Evolutionary conservation across 2,329 filamentous ascomycete genomes (phyloP).

Genomic region (Neofusicoccum sp.): DNA sequence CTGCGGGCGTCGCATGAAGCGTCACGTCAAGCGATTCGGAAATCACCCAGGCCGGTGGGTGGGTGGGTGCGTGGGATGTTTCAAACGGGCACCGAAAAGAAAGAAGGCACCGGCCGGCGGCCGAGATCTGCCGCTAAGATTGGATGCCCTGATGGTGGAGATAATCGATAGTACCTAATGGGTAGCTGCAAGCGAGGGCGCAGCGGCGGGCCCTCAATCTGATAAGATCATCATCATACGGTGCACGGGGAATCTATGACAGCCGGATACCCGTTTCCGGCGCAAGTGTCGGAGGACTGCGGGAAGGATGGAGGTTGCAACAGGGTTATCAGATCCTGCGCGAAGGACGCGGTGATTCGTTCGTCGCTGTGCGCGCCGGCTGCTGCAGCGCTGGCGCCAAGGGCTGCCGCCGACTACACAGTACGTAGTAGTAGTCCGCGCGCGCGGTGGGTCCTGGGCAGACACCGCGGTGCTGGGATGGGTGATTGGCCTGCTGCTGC

Average conservation of each 20-base stretch:
- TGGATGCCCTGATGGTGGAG: conserved; percentile 8
- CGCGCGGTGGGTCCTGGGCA: not conserved
- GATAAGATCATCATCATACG: not conserved
- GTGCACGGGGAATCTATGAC: not conserved
- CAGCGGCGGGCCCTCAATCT: not conserved
- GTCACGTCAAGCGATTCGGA: not conserved
- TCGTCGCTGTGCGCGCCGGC: not conserved
- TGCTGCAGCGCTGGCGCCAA: no score
- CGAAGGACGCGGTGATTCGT: not conserved
- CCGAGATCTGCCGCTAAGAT: not conserved
- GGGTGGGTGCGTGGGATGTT: not conserved
- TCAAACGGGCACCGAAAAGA: not conserved
- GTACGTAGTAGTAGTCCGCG: not conserved
- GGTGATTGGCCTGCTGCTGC: not conserved
- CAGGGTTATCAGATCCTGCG: conserved; percentile 7
- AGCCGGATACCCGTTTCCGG: not conserved
- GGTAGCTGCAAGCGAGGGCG: not conserved
- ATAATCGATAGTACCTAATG: not conserved
- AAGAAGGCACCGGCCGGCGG: not conserved
- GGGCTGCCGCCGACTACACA: no score
- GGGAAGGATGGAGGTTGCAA: not conserved
- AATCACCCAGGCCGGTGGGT: not conserved
- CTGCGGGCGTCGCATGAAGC: not conserved
- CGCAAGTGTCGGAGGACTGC: not conserved
- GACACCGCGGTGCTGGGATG: not conserved